Base-by-base conservation (phyloP, 176 grass and related monocot genomes). In the Thinopyrum elongatum region DNA sequence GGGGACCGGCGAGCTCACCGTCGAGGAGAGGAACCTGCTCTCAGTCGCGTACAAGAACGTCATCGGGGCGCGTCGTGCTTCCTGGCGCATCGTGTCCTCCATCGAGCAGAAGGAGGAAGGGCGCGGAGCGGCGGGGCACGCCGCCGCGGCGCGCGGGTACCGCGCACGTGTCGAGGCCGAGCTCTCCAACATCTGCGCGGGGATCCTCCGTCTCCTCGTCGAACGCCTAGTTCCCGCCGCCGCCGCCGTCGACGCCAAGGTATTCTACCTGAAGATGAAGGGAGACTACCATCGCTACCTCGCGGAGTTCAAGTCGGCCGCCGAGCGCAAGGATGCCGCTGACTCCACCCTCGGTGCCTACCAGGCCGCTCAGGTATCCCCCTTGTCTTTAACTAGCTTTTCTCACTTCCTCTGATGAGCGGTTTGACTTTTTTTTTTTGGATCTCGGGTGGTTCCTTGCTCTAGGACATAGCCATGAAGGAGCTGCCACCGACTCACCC, bases 201-300 rank as follows among this genome's bases (percentile, higher is more conserved):
- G 97, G 44, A 96, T 98, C 88, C 88, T 98, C 6, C 94, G 92
- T 64, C 87, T 98, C 75, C 92, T 98, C 27, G 94, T 96, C 71
- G 62, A 88, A 2, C 86, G 82, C 60, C 90, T 98, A 29, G 92
- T 98, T 74, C 97, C 94, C 27, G 76, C 92, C 9, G 90, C 97
- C 0, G 82, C 29, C 0, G 65, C 78, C 14, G 84, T 94, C 2
- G 97, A 98, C 65, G 94, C 94, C 42, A 95, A 88, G 88, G 94
- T 98, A 38, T 98, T 98, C 90, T 98, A 98, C 88, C 92, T 92
- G 79, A 98, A 98, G 94, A 98, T 98, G 97, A 96, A 96, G 82
- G 97, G 97, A 7, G 97, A 98, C 59, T 98, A 98, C 80, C 92
- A 98, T 83, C 88, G 97, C 23, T 98, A 98, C 82, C 89, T 98